Percentiles rank a stretch among this genome's conserved stretches.
phyloP scores from a whole-genome alignment of 345 rosid species.

The Hibiscus trionum region DNA sequence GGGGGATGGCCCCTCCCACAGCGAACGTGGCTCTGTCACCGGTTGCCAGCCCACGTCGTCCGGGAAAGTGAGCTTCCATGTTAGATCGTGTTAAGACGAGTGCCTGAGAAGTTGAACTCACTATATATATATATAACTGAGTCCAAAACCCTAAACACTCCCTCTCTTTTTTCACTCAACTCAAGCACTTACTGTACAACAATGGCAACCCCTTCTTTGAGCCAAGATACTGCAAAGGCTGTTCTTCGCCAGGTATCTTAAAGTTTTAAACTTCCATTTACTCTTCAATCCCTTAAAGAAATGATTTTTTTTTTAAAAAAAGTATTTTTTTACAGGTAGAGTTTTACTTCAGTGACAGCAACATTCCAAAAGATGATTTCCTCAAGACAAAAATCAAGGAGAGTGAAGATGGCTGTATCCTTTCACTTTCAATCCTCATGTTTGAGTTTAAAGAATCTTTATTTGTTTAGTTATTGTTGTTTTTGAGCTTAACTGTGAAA shows the following conservation, averaged over 20 bases:
- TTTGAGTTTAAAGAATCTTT: not conserved
- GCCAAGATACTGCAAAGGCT: constrained; percentile 52
- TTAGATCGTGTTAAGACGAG: not conserved
- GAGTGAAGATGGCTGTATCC: constrained; percentile 80
- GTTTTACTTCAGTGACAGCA: constrained; percentile 93
- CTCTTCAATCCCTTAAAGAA: not conserved
- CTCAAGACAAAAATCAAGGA: constrained; percentile 51
- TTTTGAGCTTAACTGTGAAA: constrained; percentile 24
- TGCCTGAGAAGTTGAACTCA: not conserved
- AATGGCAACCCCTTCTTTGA: constrained; percentile 51
- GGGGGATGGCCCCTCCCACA: too few species aligned
- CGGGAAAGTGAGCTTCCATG: not conserved
- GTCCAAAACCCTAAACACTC: not conserved
- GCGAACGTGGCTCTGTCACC: too few species aligned
- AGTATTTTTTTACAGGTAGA: constrained; percentile 49
- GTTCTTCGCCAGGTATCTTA: constrained; percentile 72
- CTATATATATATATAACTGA: not conserved
- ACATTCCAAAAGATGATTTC: constrained; percentile 75
- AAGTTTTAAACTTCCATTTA: not conserved
- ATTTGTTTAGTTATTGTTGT: not conserved
- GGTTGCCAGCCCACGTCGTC: not conserved
- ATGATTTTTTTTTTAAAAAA: not conserved
- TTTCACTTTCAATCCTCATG: not conserved
- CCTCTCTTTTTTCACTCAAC: not conserved
- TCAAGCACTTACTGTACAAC: constrained; percentile 12